These are phyloP conservation scores for Coriolopsis trogii DNA, from an alignment of 1,284 basidiomycete genomes.

Conservation along the genomic window DNA sequence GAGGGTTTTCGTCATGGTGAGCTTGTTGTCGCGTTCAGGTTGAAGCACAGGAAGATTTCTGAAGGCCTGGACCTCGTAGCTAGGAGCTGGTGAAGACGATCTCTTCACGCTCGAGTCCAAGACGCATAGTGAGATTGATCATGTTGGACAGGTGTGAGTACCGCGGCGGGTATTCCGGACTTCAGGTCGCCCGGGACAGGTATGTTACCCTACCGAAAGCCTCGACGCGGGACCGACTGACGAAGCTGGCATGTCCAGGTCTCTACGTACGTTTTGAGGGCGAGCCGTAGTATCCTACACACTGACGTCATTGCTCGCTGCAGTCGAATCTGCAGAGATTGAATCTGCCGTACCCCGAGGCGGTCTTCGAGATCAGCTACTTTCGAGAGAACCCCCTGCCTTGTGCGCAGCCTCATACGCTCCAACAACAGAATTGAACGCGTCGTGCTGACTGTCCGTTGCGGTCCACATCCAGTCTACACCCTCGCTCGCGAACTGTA, in stretches of 20 bases:
- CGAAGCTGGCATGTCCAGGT: no score
- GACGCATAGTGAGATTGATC: neutral
- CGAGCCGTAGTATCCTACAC: neutral
- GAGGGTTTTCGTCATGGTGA: slow-evolving; percentile 74
- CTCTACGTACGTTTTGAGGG: slow-evolving; percentile 50
- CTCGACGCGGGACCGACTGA: no score
- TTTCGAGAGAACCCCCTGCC: slow-evolving; percentile 74
- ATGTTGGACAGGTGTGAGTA: slow-evolving; percentile 63
- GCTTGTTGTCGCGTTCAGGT: slow-evolving; percentile 26
- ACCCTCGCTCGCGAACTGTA: slow-evolving; percentile 90
- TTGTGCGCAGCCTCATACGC: slow-evolving; percentile 56
- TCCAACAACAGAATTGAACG: neutral
- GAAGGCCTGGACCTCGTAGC: slow-evolving; percentile 37
- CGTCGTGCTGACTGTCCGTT: no score
- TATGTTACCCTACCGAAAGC: no score
- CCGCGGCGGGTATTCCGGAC: slow-evolving; percentile 81
- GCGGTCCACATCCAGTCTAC: slow-evolving; percentile 65
- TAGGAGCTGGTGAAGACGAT: slow-evolving; percentile 56
- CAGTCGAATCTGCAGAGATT: slow-evolving; percentile 76
- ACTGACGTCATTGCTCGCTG: neutral
- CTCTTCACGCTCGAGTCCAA: neutral
- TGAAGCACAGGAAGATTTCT: no score
- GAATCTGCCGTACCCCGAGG: slow-evolving; percentile 78
- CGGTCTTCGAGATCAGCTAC: slow-evolving; percentile 79
- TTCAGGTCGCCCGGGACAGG: slow-evolving; percentile 80